Evolutionary conservation across 2,329 filamentous ascomycete genomes (phyloP).

Genomic region (Ophiostoma tasmaniense): DNA sequence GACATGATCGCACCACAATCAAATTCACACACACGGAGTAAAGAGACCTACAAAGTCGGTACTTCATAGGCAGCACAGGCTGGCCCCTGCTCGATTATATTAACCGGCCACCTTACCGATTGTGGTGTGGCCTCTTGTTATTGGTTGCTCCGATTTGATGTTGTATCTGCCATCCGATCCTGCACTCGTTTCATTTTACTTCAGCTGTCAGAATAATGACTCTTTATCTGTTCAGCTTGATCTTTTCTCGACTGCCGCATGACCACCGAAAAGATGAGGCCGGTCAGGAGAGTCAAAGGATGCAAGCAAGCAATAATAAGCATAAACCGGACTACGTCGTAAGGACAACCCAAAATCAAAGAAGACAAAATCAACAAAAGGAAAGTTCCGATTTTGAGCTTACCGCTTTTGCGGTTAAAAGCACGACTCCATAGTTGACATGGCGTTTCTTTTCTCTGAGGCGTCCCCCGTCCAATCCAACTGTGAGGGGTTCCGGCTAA

Average conservation of each 20-base stretch:
- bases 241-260: too few relatives aligned
- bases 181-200: background rate
- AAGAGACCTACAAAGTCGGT: background rate
- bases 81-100: background rate
- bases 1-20: too few relatives aligned
- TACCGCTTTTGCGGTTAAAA: constrained; percentile 1
- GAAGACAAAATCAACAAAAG: background rate
- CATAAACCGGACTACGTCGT: background rate
- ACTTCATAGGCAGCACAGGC: background rate
- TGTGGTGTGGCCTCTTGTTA: background rate
- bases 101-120: background rate
- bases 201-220: too few relatives aligned
- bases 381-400: background rate
- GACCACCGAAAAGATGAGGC: too few relatives aligned
- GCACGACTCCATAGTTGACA: background rate
- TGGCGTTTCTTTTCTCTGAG: background rate
- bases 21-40: too few relatives aligned
- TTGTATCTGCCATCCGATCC: background rate
- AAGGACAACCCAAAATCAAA: background rate
- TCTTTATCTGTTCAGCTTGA: background rate
- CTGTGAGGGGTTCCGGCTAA: constrained; percentile 3
- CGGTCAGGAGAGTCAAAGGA: background rate
- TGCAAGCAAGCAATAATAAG: background rate
- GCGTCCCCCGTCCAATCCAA: background rate
- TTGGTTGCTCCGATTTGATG: background rate